Conservation (phyloP, 2,329 filamentous ascomycete genomes). For the Arthroderma sp. region DNA sequence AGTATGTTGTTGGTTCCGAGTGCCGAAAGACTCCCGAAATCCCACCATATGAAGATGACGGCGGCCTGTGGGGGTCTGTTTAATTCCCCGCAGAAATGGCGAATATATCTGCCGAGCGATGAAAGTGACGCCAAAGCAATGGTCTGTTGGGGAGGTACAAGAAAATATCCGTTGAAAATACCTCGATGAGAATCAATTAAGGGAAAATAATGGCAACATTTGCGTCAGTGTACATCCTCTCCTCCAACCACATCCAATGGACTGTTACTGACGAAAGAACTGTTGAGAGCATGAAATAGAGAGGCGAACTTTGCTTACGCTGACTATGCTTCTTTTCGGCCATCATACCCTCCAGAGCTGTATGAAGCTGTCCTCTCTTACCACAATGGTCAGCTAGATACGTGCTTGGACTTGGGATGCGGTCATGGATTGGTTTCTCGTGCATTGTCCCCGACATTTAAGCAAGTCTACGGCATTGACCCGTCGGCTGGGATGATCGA, state of each 20-base stretch:
- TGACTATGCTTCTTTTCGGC: constrained; percentile 48
- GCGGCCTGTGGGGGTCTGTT: too few relatives aligned
- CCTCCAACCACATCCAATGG: too few relatives aligned
- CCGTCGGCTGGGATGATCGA: constrained; percentile 15
- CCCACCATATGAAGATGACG: too few relatives aligned
- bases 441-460: constrained; percentile 41
- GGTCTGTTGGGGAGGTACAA: too few relatives aligned
- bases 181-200: neutral
- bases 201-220: constrained; percentile 4
- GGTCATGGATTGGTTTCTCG: constrained; percentile 48
- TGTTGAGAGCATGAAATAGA: neutral
- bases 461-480: constrained; percentile 32
- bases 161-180: too few relatives aligned
- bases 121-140: too few relatives aligned
- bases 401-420: constrained; percentile 48
- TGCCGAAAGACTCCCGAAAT: too few relatives aligned
- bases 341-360: constrained; percentile 43
- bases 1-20: too few relatives aligned
- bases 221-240: constrained; percentile 2
- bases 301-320: constrained; percentile 33
- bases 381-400: constrained; percentile 31
- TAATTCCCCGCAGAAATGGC: too few relatives aligned
- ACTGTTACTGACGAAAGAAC: neutral
- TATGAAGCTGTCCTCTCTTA: constrained; percentile 43
- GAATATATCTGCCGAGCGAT: too few relatives aligned